Base-by-base conservation (phyloP, 2,329 filamentous ascomycete genomes). In the Aspergillus novofumigatus region DNA sequence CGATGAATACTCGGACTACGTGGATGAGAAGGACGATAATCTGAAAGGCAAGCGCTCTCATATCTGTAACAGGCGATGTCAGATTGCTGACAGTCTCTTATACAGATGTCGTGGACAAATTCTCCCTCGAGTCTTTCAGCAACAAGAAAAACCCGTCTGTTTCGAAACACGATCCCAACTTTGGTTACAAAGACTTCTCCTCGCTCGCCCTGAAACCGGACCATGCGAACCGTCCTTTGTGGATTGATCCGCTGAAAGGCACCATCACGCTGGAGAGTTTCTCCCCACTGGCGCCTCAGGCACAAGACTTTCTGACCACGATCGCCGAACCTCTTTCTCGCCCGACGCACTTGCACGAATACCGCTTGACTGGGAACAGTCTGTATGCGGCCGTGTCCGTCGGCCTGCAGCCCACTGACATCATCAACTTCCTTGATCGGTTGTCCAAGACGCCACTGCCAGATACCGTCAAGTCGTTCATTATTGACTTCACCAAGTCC, bases 371-470 rank as follows among this genome's bases (percentile, higher is more conserved):
- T 2, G 87, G 90, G 25, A 92, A 97, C 75, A 96, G 91, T 75
- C 81, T 99, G 54, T 97, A 97, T 75, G 93, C 94, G 29, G 94
- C 94, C 44, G 91, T 97, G 3, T 96, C 92, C 6, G 92, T 97
- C 58, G 94, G 94, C n/a, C 78, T 97, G 58, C 88, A 90, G 52
- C 91, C 91, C 21, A 81, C 89, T 53, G 92, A 97, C 72, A 97
- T 97, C 62, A 91, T 97, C 66, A 88, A 88, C 64, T 91, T 92
- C 41, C 81, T 97, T 52, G 91, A 97, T 65, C 85, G 88, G 41
- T 88, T 97, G 64, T 91, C 92, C 20, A 97, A 97, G 78, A 95
- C 90, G 2, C 87, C 89, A 7, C 79, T 97, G 11, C 92, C 93
- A 0, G 83, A 89, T n/a, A 84, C 86, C 50, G 90, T 97, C 59